Percentiles rank a stretch among this genome's conserved stretches.
Conservation (phyloP, 106 monocot species). For the Iris macrosiphon region DNA sequence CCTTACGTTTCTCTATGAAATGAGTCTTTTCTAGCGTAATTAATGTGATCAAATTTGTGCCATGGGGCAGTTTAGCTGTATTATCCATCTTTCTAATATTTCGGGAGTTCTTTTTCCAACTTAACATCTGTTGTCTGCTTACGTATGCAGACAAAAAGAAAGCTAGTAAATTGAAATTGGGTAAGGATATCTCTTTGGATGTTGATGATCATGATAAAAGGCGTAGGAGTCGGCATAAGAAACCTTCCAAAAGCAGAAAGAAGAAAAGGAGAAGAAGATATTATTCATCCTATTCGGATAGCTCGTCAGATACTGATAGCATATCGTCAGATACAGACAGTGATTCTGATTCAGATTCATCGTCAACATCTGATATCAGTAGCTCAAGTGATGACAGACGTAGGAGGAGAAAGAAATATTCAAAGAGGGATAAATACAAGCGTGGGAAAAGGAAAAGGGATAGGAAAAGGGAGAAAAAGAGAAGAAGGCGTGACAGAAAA, state of each 20-base stretch:
- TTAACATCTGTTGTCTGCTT: too few relatives aligned
- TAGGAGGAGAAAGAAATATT: conserved; percentile 48
- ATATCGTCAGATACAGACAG: conserved; percentile 65
- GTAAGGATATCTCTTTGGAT: conserved; percentile 33
- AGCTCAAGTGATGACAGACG: conserved; percentile 80
- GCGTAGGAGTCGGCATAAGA: conserved; percentile 46
- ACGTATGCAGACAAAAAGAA: conserved; percentile 64
- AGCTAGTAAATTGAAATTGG: conserved; percentile 35
- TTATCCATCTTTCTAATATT: too few relatives aligned
- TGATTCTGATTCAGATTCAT: conserved; percentile 62
- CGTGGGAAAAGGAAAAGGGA: conserved; percentile 74
- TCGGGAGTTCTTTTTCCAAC: too few relatives aligned
- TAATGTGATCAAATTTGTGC: too few relatives aligned
- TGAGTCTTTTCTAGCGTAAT: too few relatives aligned
- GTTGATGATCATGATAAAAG: conserved; percentile 26
- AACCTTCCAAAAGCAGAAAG: conserved; percentile 54
- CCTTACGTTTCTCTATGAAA: too few relatives aligned
- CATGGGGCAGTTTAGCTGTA: too few relatives aligned
- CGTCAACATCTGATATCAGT: conserved; percentile 63
- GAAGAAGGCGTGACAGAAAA: conserved; percentile 50
- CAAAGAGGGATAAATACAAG: conserved; percentile 64
- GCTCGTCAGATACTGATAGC: conserved; percentile 35
- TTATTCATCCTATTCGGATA: conserved; percentile 65
- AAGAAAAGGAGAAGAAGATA: conserved; percentile 72
- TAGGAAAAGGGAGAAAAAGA: conserved; percentile 56